Evolutionary conservation across 805 yeast genomes (phyloP).

Genomic region (Metschnikowia dekortorum): DNA sequence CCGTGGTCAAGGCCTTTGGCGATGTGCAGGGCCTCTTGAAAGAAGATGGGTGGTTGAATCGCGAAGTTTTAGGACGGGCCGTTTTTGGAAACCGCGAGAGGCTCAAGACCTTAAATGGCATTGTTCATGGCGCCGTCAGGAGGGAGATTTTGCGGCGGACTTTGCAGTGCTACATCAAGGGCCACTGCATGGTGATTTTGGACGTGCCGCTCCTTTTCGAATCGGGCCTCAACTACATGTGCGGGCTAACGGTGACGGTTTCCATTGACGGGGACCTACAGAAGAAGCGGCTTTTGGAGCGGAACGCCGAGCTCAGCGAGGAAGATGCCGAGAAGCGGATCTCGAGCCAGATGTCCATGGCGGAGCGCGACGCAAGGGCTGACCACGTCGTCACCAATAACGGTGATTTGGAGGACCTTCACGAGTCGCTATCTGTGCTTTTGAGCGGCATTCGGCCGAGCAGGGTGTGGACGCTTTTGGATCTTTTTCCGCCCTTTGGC

Average conservation of each 20-base stretch:
- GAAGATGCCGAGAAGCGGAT: constrained; percentile 74
- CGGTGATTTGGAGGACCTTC: constrained; percentile 22
- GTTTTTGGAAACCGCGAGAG: constrained; percentile 69
- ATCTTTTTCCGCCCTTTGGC: constrained; percentile 42
- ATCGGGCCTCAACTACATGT: constrained; percentile 60
- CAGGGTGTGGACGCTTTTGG: constrained; percentile 18
- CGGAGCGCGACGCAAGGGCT: constrained; percentile 52
- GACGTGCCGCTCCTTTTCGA: constrained; percentile 93
- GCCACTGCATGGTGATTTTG: constrained; percentile 59
- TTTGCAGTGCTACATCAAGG: constrained; percentile 51
- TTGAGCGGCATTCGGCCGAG: constrained; percentile 30
- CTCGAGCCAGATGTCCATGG: constrained; percentile 67
- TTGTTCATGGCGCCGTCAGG: constrained; percentile 87
- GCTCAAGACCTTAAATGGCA: constrained; percentile 56
- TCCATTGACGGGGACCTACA: constrained; percentile 58
- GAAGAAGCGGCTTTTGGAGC: constrained; percentile 51
- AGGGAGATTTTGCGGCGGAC: constrained; percentile 59
- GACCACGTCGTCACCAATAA: constrained; percentile 69
- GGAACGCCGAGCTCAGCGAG: constrained; percentile 63
- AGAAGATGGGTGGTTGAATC: constrained; percentile 48
- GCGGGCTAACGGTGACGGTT: constrained; percentile 70
- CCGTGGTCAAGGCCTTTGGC: constrained; percentile 60
- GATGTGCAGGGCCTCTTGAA: constrained; percentile 48
- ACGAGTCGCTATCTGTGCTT: constrained; percentile 18
- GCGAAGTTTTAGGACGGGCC: constrained; percentile 70